Evolutionary conservation across 2,329 filamentous ascomycete genomes (phyloP), one percentile per base, ranked within the genome.

Genomic region (Lecanicillium sp.): DNA sequence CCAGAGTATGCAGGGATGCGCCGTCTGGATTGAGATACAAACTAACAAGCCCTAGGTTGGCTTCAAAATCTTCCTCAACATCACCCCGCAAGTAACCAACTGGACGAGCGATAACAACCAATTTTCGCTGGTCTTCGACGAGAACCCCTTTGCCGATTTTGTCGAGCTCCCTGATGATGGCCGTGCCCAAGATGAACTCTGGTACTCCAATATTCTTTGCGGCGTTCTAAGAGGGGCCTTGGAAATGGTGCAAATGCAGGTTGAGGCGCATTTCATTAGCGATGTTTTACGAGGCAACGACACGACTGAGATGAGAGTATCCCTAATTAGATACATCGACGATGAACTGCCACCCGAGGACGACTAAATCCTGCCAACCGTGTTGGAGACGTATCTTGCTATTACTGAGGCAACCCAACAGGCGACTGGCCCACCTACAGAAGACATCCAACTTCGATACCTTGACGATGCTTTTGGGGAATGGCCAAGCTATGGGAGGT

Each of bases 201-300:
- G 93, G 93, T 98, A 94, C 67, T 96, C 90, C 5, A 98, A 97
- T 67, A 94, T 98, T 49, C 78, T 97, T 36, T 96, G 93, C 59
- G 93, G 93, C 36, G 87, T 98, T 36, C 72, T 98, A 52, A 78
- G 93, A 57, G 93, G 93, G 12, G 85, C 91, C 1, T 68, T 98
- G 51, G 93, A 98, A 67, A 98, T 98, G 93, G 91, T 97, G 61
- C 91, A 97, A 77, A 95, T 97, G 89, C 93, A 97, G 67, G 90
- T 97, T 4, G 91, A 98, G 64, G 89, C 89, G 39, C 90, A 95
- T 63, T 98, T 97, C 64, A 86, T 95, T 60, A 96, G 88, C 65
- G 93, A 98, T 65, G 79, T 95, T 26, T 73, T 98, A 51, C 82
- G 90, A 49, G 93, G 93, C 3, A 91, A 96, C 61, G 93, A 98